phyloP scores from a whole-genome alignment of 768 basidiomycete species.

The Serendipita sp. region DNA sequence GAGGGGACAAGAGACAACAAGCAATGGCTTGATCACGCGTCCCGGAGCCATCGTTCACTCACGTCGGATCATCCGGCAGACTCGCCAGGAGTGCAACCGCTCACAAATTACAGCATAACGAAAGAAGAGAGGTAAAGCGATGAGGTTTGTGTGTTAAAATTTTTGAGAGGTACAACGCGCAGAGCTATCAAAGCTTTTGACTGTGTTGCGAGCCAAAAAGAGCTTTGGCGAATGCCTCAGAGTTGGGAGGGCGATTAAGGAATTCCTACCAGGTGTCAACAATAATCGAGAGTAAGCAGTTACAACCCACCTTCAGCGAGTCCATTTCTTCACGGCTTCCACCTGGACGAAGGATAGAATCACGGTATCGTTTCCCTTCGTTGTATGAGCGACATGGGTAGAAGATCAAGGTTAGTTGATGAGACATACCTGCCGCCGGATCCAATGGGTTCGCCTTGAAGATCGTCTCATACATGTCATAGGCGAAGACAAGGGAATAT shows the following conservation, averaged over 20 bases:
- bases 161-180: neutral
- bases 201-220: slow-evolving; percentile 30
- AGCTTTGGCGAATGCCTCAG: slow-evolving; percentile 56
- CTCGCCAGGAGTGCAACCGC: too few relatives aligned
- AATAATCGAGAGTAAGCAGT: neutral
- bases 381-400: neutral
- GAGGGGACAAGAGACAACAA: too few relatives aligned
- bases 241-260: slow-evolving; percentile 59
- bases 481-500: slow-evolving; percentile 51
- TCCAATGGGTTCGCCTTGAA: slow-evolving; percentile 69
- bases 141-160: too few relatives aligned
- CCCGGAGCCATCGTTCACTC: too few relatives aligned
- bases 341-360: slow-evolving; percentile 58
- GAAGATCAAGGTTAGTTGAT: neutral
- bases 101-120: too few relatives aligned
- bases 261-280: slow-evolving; percentile 36
- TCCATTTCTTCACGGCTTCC: slow-evolving; percentile 69
- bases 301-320: slow-evolving; percentile 44
- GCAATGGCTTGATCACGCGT: too few relatives aligned
- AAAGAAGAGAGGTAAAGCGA: too few relatives aligned
- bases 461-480: slow-evolving; percentile 54
- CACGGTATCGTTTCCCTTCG: slow-evolving; percentile 43
- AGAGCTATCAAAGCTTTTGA: neutral
- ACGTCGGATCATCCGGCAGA: too few relatives aligned
- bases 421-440: slow-evolving; percentile 31